phyloP scores from a whole-genome alignment of 2,329 filamentous ascomycete genomes.

The Monilinia polystroma region DNA sequence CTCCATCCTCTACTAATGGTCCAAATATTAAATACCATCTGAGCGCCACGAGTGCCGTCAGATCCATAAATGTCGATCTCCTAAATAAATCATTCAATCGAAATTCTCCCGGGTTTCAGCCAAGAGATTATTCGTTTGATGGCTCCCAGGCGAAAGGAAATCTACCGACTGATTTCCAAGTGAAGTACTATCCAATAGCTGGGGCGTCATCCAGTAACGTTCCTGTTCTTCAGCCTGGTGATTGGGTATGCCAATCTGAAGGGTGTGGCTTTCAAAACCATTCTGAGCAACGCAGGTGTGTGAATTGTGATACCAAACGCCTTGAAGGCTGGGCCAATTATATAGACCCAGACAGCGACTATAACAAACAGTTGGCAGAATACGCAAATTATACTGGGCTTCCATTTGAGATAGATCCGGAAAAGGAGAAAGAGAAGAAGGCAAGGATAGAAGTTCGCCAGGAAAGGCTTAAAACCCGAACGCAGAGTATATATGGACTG shows the following conservation, averaged over 20 bases:
- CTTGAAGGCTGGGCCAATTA: constrained; percentile 5
- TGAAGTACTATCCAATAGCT: neutral
- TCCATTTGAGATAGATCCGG: constrained; percentile 5
- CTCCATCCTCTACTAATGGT: neutral
- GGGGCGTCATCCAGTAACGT: neutral
- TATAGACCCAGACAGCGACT: neutral
- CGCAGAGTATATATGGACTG: constrained; percentile 14
- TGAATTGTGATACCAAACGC: neutral
- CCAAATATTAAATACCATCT: neutral
- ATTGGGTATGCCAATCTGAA: neutral
- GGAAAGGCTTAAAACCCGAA: neutral
- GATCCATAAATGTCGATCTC: neutral
- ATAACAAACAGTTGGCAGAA: constrained; percentile 4
- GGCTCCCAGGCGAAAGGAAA: neutral
- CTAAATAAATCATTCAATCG: neutral
- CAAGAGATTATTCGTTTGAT: neutral
- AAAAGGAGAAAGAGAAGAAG: neutral
- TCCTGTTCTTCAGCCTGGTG: neutral
- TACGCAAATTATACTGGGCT: neutral
- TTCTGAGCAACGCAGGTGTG: neutral
- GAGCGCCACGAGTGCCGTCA: neutral
- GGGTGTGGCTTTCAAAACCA: neutral
- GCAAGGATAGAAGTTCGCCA: constrained; percentile 5
- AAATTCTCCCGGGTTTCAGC: neutral
- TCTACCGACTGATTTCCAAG: neutral